These are phyloP conservation scores for Plantago ovata DNA, from an alignment of 257 asterid species.

Conservation along the genomic window DNA sequence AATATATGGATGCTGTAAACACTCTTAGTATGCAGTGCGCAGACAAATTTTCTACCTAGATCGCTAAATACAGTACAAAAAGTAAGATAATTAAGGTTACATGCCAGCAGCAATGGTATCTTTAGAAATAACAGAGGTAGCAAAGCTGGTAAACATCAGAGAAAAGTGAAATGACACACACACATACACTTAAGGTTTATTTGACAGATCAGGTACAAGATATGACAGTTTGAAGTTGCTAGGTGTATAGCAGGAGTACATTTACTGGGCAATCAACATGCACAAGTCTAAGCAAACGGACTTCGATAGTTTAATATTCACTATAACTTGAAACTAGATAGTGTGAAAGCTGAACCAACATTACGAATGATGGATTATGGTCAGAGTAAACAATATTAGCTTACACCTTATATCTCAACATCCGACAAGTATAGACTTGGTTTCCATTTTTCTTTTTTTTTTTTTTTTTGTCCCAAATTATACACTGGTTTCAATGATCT, in stretches of 20 bases:
- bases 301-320: too few relatives aligned
- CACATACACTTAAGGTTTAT: not conserved
- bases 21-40: not conserved
- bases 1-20: not conserved
- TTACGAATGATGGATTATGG: constrained; percentile 11
- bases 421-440: too few relatives aligned
- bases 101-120: not conserved
- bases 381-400: not conserved
- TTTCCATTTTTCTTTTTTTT: too few relatives aligned
- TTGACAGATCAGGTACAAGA: not conserved
- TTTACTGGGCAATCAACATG: not conserved
- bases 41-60: not conserved
- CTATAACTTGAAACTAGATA: constrained; percentile 9
- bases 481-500: too few relatives aligned
- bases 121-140: not conserved
- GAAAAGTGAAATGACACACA: not conserved
- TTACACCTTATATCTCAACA: not conserved
- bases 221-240: not conserved
- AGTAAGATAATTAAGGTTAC: not conserved
- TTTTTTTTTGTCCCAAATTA: too few relatives aligned
- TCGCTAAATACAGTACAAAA: constrained; percentile 1
- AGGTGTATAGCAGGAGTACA: too few relatives aligned
- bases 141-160: not conserved
- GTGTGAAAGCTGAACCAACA: constrained; percentile 1
- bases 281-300: constrained; percentile 1